Base-by-base conservation (phyloP, 2,329 filamentous ascomycete species). In the Venturiaceae sp. region DNA sequence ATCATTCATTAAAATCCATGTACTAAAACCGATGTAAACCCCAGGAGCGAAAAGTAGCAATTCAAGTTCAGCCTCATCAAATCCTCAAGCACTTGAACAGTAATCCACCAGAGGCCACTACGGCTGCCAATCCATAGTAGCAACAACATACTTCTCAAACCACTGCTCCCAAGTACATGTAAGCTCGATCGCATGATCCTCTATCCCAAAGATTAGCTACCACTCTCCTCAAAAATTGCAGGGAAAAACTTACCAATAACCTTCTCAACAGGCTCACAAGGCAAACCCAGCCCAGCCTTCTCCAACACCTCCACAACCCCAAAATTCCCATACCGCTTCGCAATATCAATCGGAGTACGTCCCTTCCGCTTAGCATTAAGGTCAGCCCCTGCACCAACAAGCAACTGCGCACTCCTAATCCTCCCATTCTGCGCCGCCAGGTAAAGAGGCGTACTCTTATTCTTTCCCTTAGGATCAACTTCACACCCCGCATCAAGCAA, bases 121-220 rank as follows among this genome's bases (percentile, higher is more conserved):
- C n/a, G n/a, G n/a, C n/a, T n/a, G 41, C 44, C 44, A 50, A 19
- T 50, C 44, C 44, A n/a, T 23, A 4, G 13, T 50, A n/a, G 23
- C 44, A 50, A 37, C 52, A 13, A 53, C 21, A n/a, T 53, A 53
- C 23, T 36, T 53, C 32, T 53, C 52, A 30, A 53, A 53, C 52
- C 52, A 37, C 11, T 53, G 32, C 26, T 53, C 34, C 34, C 52
- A 53, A 2, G 30, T 34, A 30, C 30, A 53, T 3, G 19, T 32
- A 37, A 34, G 8, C 13, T 34, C 16, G 14, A 19, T 14, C 1
- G 52, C 52, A 53, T 53, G 34, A 36, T 53, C 52, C 21, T 53
- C 52, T 53, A n/a, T n/a, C 5, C n/a, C 23, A 34, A 4, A 34
- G 1, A 13, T 53, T 34, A 53, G 30, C n/a, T 23, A 23, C 2